A percentile compares a stretch with the other conserved stretches of the same genome.
phyloP scores from a whole-genome alignment of 495 filamentous ascomycete species.

The Aspergillus coremiiformis region DNA sequence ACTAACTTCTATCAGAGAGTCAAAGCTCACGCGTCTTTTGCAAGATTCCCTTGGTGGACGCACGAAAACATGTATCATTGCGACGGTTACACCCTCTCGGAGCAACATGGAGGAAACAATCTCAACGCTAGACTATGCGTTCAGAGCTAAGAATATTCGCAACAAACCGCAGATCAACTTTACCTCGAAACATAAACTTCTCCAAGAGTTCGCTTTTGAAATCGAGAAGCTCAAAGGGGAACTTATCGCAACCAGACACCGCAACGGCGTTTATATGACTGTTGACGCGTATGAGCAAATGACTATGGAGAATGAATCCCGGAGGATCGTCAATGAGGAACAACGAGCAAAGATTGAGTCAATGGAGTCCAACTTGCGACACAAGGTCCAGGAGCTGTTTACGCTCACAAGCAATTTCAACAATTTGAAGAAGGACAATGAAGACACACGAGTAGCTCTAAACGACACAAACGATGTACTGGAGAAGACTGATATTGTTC shows the following conservation, averaged over 20 bases:
- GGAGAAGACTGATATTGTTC: conserved; percentile 76
- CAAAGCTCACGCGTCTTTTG: conserved; percentile 86
- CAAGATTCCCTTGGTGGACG: conserved; percentile 94
- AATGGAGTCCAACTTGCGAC: conserved; percentile 78
- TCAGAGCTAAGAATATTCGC: conserved; percentile 94
- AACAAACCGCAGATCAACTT: conserved; percentile 97
- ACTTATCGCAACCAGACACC: conserved; percentile 83
- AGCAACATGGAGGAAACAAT: conserved; percentile 97
- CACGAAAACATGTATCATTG: conserved; percentile 98
- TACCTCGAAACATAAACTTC: conserved; percentile 82
- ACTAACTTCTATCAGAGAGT: conserved; percentile 52
- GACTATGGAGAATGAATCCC: conserved; percentile 81
- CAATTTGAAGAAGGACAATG: conserved; percentile 76
- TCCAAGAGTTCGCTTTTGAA: conserved; percentile 84
- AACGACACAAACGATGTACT: conserved; percentile 73
- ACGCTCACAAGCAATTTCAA: conserved; percentile 77
- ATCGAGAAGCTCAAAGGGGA: conserved; percentile 92
- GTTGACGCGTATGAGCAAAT: conserved; percentile 80
- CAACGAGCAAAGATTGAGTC: conserved; percentile 87
- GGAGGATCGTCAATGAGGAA: conserved; percentile 86
- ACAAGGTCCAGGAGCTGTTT: conserved; percentile 88
- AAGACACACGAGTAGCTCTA: conserved; percentile 59
- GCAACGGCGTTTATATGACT: conserved; percentile 90
- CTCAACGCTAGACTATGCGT: conserved; percentile 94
- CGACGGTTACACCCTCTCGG: conserved; percentile 87